Base-by-base conservation (phyloP, 2,329 filamentous ascomycete species). In the Fusarium sp. region DNA sequence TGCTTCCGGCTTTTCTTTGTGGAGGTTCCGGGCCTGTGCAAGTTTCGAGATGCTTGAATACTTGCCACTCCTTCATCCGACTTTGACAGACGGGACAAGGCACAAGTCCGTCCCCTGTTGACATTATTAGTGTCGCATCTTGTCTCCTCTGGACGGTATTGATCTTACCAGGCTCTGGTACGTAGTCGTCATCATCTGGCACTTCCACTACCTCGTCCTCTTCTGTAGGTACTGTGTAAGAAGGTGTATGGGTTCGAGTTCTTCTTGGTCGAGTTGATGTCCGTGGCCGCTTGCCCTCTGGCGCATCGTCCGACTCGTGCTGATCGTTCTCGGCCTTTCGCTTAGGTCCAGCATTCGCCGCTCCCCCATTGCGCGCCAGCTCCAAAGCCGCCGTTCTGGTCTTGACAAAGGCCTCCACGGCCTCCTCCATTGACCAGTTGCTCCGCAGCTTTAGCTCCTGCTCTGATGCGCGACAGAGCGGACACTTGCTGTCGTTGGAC, bases 381-480 rank as follows among this genome's bases (percentile, higher is more conserved):
- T 88, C 85, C 30, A 98, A 82, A 5, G 93, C 87, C 23, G 84
- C 84, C 5, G 88, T 82, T 65, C 96, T 88, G 6, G 91, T 91
- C 62, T 87, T 88, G 74, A 90, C 86, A 76, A 98, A 99, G 1
- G 92, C 90, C 43, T 94, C 92, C 10, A 98, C 94, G 2, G 96
- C 88, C 80, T 98, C 95, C 79, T 97, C 91, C 74, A 98, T 86
- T 0, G 93, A 92, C 89, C 92, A 94, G 81, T 98, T 98, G 56
- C 92, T 92, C 68, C 95, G 89, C 76, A 99, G 81, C 81, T 94
- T 97, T 70, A 94, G 89, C 81, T 96, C 95, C 81, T 98, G 95
- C 76, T 97, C 94, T 1, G 87, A 83, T 7, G 90, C 86, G 61
- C 95, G 92, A 83, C 97, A 99, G 1, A 94, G 87, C 0, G 97